Percentiles rank a stretch among this genome's conserved stretches.
phyloP scores from a whole-genome alignment of 202 grass and related monocot genomes.

The Panicum hallii region DNA sequence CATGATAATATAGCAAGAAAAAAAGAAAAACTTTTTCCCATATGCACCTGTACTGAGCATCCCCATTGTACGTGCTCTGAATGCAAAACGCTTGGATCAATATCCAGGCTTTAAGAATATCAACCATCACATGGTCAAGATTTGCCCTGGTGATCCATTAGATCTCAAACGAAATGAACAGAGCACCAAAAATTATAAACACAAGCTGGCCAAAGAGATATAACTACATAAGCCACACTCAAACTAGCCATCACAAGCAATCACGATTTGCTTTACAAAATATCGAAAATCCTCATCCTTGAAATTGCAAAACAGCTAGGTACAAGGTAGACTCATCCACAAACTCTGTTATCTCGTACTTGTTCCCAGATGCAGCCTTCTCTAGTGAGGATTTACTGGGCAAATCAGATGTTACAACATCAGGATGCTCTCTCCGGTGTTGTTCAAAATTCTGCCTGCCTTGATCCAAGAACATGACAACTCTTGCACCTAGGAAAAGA shows the following conservation, averaged over 20 bases:
- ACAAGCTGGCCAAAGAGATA: background rate
- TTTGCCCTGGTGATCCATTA: background rate
- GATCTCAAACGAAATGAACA: background rate
- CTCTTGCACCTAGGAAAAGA: constrained; percentile 60
- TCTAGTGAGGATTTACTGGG: constrained; percentile 60
- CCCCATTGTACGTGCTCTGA: no score
- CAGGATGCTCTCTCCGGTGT: constrained; percentile 69
- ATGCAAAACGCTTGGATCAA: background rate
- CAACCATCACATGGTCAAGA: background rate
- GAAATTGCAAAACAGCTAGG: constrained; percentile 64
- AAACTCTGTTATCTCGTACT: constrained; percentile 68
- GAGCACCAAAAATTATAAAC: background rate
- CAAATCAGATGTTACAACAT: constrained; percentile 67
- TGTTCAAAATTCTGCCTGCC: constrained; percentile 66
- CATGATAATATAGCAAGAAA: no score
- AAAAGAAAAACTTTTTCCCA: no score
- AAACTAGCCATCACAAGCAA: background rate
- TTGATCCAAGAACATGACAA: constrained; percentile 85
- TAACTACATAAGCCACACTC: background rate
- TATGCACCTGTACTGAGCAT: no score
- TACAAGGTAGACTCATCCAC: constrained; percentile 74
- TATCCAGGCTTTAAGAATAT: background rate
- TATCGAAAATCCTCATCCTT: constrained; percentile 14
- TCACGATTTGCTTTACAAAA: constrained; percentile 34
- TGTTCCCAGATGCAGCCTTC: constrained; percentile 69